Evolutionary conservation across 106 monocot genomes (phyloP).

Genomic region (Hemerocallis citrina): DNA sequence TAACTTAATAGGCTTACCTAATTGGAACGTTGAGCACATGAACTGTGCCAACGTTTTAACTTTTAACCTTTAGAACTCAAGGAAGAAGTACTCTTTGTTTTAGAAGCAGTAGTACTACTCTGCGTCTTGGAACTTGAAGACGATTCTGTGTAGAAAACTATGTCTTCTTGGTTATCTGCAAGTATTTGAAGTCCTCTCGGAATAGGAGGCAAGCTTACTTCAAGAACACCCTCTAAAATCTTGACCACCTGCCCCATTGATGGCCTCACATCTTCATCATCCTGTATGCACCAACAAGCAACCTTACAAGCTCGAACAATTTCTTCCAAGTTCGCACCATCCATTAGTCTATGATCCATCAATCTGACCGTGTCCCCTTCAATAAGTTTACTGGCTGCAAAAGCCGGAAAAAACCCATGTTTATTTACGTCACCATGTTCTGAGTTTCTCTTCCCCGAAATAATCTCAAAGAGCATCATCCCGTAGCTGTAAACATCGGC

Average conservation of each 20-base stretch:
- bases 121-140: no score
- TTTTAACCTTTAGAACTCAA: no score
- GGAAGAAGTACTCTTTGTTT: no score
- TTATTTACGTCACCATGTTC: not conserved
- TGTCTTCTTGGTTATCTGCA: not conserved
- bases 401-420: conserved; percentile 4
- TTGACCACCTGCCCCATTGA: conserved; percentile 14
- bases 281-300: conserved; percentile 19
- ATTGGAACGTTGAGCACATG: no score
- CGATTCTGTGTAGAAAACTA: not conserved
- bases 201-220: conserved; percentile 11
- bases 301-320: conserved; percentile 11
- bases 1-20: no score
- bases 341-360: conserved; percentile 14
- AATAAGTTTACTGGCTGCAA: conserved; percentile 10
- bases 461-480: not conserved
- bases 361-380: conserved; percentile 19
- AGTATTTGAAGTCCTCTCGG: conserved; percentile 6
- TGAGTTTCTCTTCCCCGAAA: not conserved
- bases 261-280: conserved; percentile 6
- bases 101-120: no score
- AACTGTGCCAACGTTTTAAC: no score
- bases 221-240: conserved; percentile 6
- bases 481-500: not conserved
- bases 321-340: conserved; percentile 11